Evolutionary conservation across 2,329 filamentous ascomycete genomes (phyloP).

Genomic region (Basipetospora chlamydospora): DNA sequence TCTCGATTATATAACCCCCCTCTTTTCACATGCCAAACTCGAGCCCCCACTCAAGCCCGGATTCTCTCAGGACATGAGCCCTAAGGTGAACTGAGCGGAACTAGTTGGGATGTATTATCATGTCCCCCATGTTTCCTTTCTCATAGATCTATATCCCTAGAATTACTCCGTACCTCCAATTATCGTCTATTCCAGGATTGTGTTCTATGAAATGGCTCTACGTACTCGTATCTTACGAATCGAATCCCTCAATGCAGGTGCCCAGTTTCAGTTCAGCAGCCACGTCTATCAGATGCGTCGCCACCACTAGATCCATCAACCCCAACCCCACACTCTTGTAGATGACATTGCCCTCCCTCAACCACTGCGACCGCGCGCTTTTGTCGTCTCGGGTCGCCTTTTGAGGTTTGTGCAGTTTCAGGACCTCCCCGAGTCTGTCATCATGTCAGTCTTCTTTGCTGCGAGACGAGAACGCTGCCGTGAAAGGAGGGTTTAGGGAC

Average conservation of each 20-base stretch:
- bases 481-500: too few species aligned
- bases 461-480: background rate
- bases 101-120: too few species aligned
- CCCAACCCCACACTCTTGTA: slow-evolving; percentile 56
- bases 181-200: too few species aligned
- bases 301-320: slow-evolving; percentile 51
- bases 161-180: too few species aligned
- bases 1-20: too few species aligned
- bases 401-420: slow-evolving; percentile 33
- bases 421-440: slow-evolving; percentile 58
- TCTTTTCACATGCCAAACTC: too few species aligned
- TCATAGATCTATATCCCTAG: too few species aligned
- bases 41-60: too few species aligned
- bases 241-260: slow-evolving; percentile 37
- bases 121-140: too few species aligned
- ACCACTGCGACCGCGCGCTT: slow-evolving; percentile 39
- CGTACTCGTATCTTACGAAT: slow-evolving; percentile 1
- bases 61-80: too few species aligned
- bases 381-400: slow-evolving; percentile 26
- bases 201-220: too few species aligned
- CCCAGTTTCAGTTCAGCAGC: slow-evolving; percentile 41
- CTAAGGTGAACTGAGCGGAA: too few species aligned
- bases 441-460: slow-evolving; percentile 7
- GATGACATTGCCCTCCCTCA: slow-evolving; percentile 48
- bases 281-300: slow-evolving; percentile 39